Percentiles rank a stretch among this genome's conserved stretches.
Evolutionary conservation across 192 early-diverging fungal genomes (phyloP).

Genomic region (Gonapodya prolifera): DNA sequence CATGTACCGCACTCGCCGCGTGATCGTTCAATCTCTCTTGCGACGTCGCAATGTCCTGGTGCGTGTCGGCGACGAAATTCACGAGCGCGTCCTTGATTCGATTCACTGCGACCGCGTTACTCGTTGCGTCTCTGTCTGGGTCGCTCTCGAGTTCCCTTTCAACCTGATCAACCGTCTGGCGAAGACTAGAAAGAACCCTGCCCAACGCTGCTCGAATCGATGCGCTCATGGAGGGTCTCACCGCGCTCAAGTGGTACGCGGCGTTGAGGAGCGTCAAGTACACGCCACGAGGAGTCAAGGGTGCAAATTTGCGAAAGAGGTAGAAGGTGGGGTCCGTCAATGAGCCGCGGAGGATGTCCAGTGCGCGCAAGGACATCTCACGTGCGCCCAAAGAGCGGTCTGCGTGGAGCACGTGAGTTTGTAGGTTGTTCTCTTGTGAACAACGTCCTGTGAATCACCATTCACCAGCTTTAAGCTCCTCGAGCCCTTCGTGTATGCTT

Average conservation of each 20-base stretch:
- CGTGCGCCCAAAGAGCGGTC: not conserved
- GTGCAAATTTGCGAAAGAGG: not conserved
- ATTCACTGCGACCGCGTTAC: not conserved
- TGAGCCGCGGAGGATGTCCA: not conserved
- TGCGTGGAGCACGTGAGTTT: not conserved
- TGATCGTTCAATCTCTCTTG: not conserved
- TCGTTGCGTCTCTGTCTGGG: not conserved
- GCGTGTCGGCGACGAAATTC: not conserved
- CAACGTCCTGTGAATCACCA: not conserved
- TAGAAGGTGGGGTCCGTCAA: not conserved
- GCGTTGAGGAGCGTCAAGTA: not conserved
- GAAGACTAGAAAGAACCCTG: not conserved
- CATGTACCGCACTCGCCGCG: not conserved
- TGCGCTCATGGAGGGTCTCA: not conserved
- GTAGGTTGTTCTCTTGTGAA: not conserved
- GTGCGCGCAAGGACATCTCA: not conserved
- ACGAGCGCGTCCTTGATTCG: not conserved
- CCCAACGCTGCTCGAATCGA: not conserved
- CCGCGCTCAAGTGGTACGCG: not conserved
- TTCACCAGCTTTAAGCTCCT: not conserved
- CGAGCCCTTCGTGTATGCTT: not conserved
- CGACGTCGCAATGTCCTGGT: not conserved
- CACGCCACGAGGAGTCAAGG: not conserved
- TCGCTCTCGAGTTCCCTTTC: not conserved
- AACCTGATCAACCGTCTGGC: not conserved